Evolutionary conservation across 1,284 basidiomycete genomes (phyloP), one percentile per base, ranked within the genome.

Genomic region (Takashimella koratensis): DNA sequence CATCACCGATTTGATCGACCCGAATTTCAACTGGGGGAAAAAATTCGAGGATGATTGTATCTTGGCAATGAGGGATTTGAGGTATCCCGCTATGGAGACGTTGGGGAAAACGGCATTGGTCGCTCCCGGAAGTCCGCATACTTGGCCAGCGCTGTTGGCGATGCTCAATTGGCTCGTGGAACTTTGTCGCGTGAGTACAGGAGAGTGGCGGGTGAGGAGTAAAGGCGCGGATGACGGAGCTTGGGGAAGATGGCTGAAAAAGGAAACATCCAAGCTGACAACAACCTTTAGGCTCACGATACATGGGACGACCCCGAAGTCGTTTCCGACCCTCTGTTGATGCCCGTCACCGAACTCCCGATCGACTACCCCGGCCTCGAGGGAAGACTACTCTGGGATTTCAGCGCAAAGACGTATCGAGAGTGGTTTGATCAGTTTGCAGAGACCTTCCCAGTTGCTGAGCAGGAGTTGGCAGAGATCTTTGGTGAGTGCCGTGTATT

Each of bases 91-190:
- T 54, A 79, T 84, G 5, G 81, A 85, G 47, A 79, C 82, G 50
- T 80, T 93, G 5, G 86, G 90, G 61, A 83, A 84, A 49, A 91
- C 88, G 56, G 88, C 86, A 80, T 74, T 95, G n/a, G 84, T 84
- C 3, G 86, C 90, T 1, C 87, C 90, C 0, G 90, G 88, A 0
- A 86, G 85, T 54, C 85, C 86, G 77, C 86, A 88, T 71, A 84
- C 86, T 16, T 94, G 90, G 92, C 88, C 88, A 0, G 77, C 82
- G 13, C 71, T 93, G 16, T 77, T 93, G 16, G 90, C 87, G 20
- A 86, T 89, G 67, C 69, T 95, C 45, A 86, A 90, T 71, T 95
- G 91, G 92, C 77, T 95, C 13, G 86, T 87, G 1, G 87, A 90
- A 62, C 73, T 90, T 3, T 72, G 85, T 65, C 86, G 84, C 77